Evolutionary conservation across 306 rosid genomes (phyloP).

Genomic region (Cicer chorassanicum): DNA sequence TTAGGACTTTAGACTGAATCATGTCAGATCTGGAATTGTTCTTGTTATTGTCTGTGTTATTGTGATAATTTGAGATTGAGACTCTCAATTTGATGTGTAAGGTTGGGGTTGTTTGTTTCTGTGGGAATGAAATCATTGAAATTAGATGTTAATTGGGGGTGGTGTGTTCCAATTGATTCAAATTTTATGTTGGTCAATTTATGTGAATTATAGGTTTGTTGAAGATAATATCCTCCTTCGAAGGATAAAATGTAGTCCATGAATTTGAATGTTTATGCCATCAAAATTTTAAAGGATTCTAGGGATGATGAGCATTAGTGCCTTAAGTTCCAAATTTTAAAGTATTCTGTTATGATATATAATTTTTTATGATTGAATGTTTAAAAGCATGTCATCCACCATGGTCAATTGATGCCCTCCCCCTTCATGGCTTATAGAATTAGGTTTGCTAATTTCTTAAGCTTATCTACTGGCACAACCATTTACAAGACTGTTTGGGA

Average conservation of each 20-base stretch:
- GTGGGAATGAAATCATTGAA: slow-evolving; percentile 12
- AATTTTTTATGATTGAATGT: slow-evolving; percentile 17
- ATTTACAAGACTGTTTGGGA: too few species aligned
- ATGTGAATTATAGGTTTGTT: background rate
- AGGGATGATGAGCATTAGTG: background rate
- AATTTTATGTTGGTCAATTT: background rate
- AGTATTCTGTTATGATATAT: background rate
- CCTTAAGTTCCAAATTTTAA: slow-evolving; percentile 11
- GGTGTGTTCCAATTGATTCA: background rate
- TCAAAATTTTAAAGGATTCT: background rate
- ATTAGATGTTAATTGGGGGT: background rate
- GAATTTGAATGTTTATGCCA: background rate
- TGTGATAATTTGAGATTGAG: slow-evolving; percentile 33
- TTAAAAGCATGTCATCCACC: background rate
- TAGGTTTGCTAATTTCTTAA: background rate
- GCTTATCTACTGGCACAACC: background rate
- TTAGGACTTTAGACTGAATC: background rate
- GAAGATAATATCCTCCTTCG: slow-evolving; percentile 8
- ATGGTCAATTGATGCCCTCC: background rate
- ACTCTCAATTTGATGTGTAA: slow-evolving; percentile 28
- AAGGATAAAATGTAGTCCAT: background rate
- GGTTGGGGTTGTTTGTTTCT: background rate
- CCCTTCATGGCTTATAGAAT: background rate
- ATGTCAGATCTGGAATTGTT: slow-evolving; percentile 54
- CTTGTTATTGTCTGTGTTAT: slow-evolving; percentile 27